Evolutionary conservation across 345 rosid genomes (phyloP), one percentile per base, ranked within the genome.

Genomic region (Linum tenue): DNA sequence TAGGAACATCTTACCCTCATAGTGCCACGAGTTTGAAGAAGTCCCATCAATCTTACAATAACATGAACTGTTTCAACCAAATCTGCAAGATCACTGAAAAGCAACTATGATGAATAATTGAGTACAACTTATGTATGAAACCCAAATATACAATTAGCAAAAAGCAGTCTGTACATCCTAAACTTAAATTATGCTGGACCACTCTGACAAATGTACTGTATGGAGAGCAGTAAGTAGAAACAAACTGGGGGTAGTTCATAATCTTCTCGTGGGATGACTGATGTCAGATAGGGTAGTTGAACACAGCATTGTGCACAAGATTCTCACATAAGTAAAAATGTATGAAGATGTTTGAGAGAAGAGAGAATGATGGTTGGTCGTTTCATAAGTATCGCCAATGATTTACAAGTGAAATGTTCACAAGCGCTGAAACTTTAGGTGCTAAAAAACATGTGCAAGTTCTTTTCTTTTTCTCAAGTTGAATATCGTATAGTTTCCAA

Each of bases 61-160:
- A 74, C 39, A 66, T 88, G 78, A 72, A 86, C 75, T 70, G 80
- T 83, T 81, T 90, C 97, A 16, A 90, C 90, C 77, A 92, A 76
- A 80, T 90, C 92, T 77, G 90, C 91, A 77, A 92, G 95, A 80
- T 92, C 86, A 80, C 99, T 90, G 91, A 55, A 74, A 76, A 75
- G 71, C 14, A 65, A 75, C 59, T 64, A 72, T 12, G 51, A 48
- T 36, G 63, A 62, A 59, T 56, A 60, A 42, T 43, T 48, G 53
- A 48, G 14, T 9, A 48, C 1, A 2, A 9, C 12, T 48, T 5
- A 43, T 22, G 31, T 22, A 22, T 22, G 31, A 22, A 22, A 22
- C 31, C 53, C 39, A 48, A 22, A 35, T 60, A 53, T 40, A 15
- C 14, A 55, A 44, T 31, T n/a, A 59, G 39, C 7, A 39, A 14